Percentiles rank a stretch among this genome's conserved stretches.
phyloP scores from a whole-genome alignment of 2,329 filamentous ascomycete genomes.

The Talaromyces piceae region DNA sequence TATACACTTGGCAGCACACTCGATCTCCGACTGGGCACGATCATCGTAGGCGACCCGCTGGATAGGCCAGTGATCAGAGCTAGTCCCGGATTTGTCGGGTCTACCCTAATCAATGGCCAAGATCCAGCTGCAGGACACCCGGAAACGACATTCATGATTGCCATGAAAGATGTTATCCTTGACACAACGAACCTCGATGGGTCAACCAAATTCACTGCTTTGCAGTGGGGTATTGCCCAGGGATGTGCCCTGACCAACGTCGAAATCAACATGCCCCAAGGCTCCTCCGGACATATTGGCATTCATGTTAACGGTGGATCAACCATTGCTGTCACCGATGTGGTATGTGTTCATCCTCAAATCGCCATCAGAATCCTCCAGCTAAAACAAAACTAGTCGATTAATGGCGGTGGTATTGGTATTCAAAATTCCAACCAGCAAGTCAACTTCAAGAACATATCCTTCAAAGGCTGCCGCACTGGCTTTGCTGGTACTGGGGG shows the following conservation, averaged over 20 bases:
- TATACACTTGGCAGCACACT: slow-evolving; percentile 20
- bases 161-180: slow-evolving; percentile 32
- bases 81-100: slow-evolving; percentile 42
- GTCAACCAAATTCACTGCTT: slow-evolving; percentile 21
- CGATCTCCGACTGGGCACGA: slow-evolving; percentile 26
- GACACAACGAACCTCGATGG: slow-evolving; percentile 27
- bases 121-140: slow-evolving; percentile 22
- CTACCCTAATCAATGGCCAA: slow-evolving; percentile 49
- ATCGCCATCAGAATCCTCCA: background rate
- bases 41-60: slow-evolving; percentile 32
- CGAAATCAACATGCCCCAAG: slow-evolving; percentile 29
- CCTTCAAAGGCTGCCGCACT: slow-evolving; percentile 54
- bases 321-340: slow-evolving; percentile 12
- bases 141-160: slow-evolving; percentile 29
- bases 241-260: slow-evolving; percentile 33
- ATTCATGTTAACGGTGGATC: slow-evolving; percentile 18
- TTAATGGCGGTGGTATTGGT: slow-evolving; percentile 23
- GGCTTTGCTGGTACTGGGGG: slow-evolving; percentile 39
- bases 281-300: slow-evolving; percentile 26
- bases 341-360: slow-evolving; percentile 18
- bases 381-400: slow-evolving; percentile 6
- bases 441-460: slow-evolving; percentile 39
- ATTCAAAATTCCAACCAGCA: slow-evolving; percentile 27
- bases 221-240: slow-evolving; percentile 36
- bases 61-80: slow-evolving; percentile 47